Conservation (phyloP, 1,284 basidiomycete species). For the Apiotrichum gamsii region DNA sequence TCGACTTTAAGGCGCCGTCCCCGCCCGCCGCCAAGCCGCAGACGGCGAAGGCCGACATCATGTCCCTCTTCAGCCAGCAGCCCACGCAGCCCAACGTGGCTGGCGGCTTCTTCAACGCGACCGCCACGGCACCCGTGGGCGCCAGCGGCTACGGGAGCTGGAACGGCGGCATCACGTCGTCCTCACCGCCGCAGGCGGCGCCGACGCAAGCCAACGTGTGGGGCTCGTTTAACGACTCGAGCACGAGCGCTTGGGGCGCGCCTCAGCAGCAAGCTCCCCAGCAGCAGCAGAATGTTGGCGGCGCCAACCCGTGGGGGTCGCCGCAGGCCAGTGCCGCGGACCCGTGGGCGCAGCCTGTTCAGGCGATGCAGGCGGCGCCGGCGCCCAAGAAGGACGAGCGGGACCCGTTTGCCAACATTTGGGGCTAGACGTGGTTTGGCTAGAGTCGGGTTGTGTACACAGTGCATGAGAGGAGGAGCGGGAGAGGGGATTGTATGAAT, state of each 20-base stretch:
- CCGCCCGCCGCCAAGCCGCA: conserved; percentile 18
- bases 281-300: conserved; percentile 6
- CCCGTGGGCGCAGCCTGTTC: conserved; percentile 23
- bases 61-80: conserved; percentile 44
- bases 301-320: conserved; percentile 9
- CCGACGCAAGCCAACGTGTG: conserved; percentile 25
- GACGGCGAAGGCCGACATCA: conserved; percentile 43
- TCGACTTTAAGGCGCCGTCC: conserved; percentile 46
- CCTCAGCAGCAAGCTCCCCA: background rate
- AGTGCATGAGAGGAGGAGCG: too few relatives aligned
- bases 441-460: background rate
- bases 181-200: conserved; percentile 22
- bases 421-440: conserved; percentile 14
- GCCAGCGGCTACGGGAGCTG: conserved; percentile 30
- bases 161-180: conserved; percentile 34
- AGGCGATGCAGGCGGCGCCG: conserved; percentile 7
- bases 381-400: conserved; percentile 30
- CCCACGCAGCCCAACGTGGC: conserved; percentile 12
- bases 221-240: conserved; percentile 35
- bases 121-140: conserved; percentile 7
- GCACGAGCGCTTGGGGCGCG: conserved; percentile 34
- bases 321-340: conserved; percentile 7
- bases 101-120: conserved; percentile 20
- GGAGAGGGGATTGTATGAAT: too few relatives aligned
- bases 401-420: conserved; percentile 38